These are phyloP conservation scores for Aphanomyces euteiches DNA, from an alignment of 352 stramenopile genomes.

Conservation along the genomic window DNA sequence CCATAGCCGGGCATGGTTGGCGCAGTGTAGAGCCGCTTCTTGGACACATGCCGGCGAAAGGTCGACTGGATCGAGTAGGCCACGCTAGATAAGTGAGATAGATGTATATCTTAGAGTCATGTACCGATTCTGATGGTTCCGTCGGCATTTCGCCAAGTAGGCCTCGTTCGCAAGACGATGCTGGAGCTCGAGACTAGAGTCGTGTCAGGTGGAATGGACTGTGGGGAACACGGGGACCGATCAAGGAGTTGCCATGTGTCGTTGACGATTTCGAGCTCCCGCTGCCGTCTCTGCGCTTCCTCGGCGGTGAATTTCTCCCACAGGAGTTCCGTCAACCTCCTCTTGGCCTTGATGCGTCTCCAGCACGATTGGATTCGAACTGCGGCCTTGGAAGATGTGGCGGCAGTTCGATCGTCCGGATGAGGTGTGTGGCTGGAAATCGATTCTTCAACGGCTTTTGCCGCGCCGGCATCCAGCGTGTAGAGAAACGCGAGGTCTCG, in stretches of 20 bases:
- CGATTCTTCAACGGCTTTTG: neutral
- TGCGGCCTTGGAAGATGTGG: neutral
- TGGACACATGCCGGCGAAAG: neutral
- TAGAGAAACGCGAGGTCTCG: neutral
- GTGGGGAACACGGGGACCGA: neutral
- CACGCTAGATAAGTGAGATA: neutral
- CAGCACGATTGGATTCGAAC: slow-evolving; percentile 6
- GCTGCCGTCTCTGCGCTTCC: neutral
- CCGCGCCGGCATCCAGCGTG: neutral
- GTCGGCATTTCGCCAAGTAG: slow-evolving; percentile 4
- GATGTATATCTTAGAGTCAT: neutral
- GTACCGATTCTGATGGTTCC: slow-evolving; percentile 12
- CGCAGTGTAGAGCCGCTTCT: slow-evolving; percentile 6
- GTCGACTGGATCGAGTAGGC: slow-evolving; percentile 14
- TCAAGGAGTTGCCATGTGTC: slow-evolving; percentile 9
- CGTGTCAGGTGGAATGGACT: neutral
- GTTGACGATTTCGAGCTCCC: slow-evolving; percentile 1
- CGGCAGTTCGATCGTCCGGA: neutral
- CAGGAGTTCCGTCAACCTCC: neutral
- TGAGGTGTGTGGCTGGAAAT: neutral
- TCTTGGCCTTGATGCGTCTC: neutral
- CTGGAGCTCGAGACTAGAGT: slow-evolving; percentile 7
- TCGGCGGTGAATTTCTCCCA: slow-evolving; percentile 7
- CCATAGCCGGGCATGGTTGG: neutral
- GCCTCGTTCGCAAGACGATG: neutral